Percentiles rank a stretch among this genome's conserved stretches.
Conservation (phyloP, 176 grass and related monocot genomes). For the Leersia perrieri region DNA sequence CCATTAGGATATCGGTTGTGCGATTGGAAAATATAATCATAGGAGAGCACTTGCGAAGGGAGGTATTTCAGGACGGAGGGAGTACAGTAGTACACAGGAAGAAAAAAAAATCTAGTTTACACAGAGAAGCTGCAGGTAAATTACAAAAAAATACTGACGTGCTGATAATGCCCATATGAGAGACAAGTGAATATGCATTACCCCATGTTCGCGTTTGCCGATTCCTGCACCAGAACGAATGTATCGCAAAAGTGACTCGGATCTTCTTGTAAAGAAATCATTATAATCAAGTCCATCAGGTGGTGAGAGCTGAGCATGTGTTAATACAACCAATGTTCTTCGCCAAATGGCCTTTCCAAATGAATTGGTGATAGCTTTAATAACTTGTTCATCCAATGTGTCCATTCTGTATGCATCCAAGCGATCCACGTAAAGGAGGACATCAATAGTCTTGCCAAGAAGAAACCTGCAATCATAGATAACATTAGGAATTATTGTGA, state of each 20-base stretch:
- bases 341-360: slow-evolving; percentile 89
- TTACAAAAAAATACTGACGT: background rate
- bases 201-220: slow-evolving; percentile 65
- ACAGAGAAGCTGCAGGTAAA: background rate
- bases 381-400: slow-evolving; percentile 71
- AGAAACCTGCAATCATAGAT: slow-evolving; percentile 61
- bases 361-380: slow-evolving; percentile 74
- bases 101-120: background rate
- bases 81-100: slow-evolving; percentile 11
- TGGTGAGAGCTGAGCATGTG: slow-evolving; percentile 86
- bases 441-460: slow-evolving; percentile 91
- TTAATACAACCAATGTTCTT: slow-evolving; percentile 79
- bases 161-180: background rate
- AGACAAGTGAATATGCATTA: slow-evolving; percentile 33
- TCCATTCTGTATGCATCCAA: slow-evolving; percentile 95
- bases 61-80: too few species aligned
- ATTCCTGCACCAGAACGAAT: slow-evolving; percentile 58
- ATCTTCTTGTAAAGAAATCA: slow-evolving; percentile 79
- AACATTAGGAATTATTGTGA: slow-evolving; percentile 16
- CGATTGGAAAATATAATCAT: too few species aligned
- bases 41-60: too few species aligned
- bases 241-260: slow-evolving; percentile 69
- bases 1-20: too few species aligned
- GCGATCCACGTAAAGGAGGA: slow-evolving; percentile 88
- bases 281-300: slow-evolving; percentile 91